These are phyloP conservation scores for Penicillium sp. DNA, from an alignment of 2,329 filamentous ascomycete species.

Conservation along the genomic window DNA sequence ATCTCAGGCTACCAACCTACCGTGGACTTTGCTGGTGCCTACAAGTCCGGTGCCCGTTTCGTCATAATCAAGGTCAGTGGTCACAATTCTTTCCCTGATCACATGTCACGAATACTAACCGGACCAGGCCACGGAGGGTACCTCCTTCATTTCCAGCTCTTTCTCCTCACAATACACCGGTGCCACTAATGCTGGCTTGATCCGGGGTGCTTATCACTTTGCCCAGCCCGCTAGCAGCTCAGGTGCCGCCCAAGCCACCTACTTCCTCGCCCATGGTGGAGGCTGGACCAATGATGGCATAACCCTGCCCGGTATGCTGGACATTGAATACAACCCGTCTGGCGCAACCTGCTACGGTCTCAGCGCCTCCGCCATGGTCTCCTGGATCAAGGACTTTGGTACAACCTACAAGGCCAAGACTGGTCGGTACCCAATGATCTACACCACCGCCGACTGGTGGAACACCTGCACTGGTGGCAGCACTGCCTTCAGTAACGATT, in stretches of 20 bases:
- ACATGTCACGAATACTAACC: slow-evolving; percentile 2
- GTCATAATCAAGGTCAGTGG: slow-evolving; percentile 33
- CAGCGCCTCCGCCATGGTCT: slow-evolving; percentile 46
- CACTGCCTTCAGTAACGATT: slow-evolving; percentile 45
- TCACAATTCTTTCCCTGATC: background rate
- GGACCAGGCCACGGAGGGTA: slow-evolving; percentile 52
- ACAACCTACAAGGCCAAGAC: slow-evolving; percentile 49
- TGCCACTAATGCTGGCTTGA: slow-evolving; percentile 51
- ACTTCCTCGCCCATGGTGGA: slow-evolving; percentile 53
- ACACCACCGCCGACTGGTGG: slow-evolving; percentile 55
- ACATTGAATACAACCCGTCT: slow-evolving; percentile 48
- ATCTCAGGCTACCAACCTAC: slow-evolving; percentile 31
- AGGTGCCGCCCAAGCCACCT: slow-evolving; percentile 50
- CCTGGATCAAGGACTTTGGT: slow-evolving; percentile 54
- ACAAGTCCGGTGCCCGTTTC: slow-evolving; percentile 30
- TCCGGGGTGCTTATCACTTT: slow-evolving; percentile 57
- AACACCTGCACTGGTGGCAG: slow-evolving; percentile 51
- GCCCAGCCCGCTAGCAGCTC: slow-evolving; percentile 47
- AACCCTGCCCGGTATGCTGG: slow-evolving; percentile 57
- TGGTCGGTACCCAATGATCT: slow-evolving; percentile 52
- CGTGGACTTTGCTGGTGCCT: slow-evolving; percentile 30
- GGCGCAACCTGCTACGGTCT: slow-evolving; percentile 48
- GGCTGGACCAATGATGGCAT: slow-evolving; percentile 54
- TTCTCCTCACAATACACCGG: slow-evolving; percentile 51
- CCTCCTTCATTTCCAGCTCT: slow-evolving; percentile 43